These are phyloP conservation scores for Helotiales sp. DNA, from an alignment of 2,329 filamentous ascomycete species.

Conservation along the genomic window DNA sequence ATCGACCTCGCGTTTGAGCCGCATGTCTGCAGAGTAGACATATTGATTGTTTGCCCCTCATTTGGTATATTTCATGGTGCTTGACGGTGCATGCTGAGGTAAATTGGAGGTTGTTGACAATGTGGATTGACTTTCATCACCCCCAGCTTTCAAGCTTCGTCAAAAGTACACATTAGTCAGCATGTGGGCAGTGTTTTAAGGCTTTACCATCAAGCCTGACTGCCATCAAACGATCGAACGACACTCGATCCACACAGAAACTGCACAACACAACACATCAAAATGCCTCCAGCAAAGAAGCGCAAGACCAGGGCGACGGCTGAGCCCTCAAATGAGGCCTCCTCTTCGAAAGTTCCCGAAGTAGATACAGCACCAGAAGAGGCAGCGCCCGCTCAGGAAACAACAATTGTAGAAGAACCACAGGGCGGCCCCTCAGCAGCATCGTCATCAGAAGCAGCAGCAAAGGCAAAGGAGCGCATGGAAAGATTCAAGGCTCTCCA, in stretches of 20 bases:
- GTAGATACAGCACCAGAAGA: constrained; percentile 20
- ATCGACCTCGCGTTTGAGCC: constrained; percentile 3
- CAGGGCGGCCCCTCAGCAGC: constrained; percentile 24
- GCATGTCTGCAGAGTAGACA: constrained; percentile 25
- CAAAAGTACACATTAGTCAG: not conserved
- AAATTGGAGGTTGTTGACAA: not conserved
- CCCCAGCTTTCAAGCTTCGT: not conserved
- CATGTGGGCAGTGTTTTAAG: not conserved
- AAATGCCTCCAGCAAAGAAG: constrained; percentile 53
- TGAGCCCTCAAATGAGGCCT: constrained; percentile 26
- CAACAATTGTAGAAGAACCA: constrained; percentile 18
- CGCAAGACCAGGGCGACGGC: constrained; percentile 48
- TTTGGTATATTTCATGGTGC: constrained; percentile 6
- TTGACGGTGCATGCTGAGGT: not conserved
- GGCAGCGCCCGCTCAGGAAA: not conserved
- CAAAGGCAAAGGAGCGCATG: constrained; percentile 67
- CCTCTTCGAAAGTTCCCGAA: constrained; percentile 10
- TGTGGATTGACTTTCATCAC: not conserved
- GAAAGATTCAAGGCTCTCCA: constrained; percentile 88
- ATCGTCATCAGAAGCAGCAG: constrained; percentile 42
- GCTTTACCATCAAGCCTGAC: constrained; percentile 9
- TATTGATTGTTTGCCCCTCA: constrained; percentile 18
- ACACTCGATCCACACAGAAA: constrained; percentile 8
- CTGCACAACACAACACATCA: constrained; percentile 18
- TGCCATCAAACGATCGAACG: constrained; percentile 3